Base-by-base conservation (phyloP, 1,139 yeast species). In the Candida frijolesensis region DNA sequence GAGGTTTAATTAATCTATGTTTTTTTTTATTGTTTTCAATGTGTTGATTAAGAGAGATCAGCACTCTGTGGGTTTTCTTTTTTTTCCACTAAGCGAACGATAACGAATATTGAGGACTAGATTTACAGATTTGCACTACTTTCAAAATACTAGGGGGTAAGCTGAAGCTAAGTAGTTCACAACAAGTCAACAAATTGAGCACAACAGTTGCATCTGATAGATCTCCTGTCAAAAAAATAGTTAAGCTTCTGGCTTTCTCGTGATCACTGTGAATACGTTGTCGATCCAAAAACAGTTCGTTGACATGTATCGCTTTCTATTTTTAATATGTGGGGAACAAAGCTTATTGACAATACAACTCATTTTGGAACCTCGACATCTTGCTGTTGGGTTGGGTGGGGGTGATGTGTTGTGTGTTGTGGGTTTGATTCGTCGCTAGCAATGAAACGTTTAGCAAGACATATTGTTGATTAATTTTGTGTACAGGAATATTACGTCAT, bases 81-180 rank as follows among this genome's bases (percentile, higher is more conserved):
- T 38, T 38, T 25, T 38, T 12, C 15, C 42, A n/a, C 16, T 19
- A 19, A 19, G 4, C 4, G 42, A 38, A 22, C 42, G 42, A 38
- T 38, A 38, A 38, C 42, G 16, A 38, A 38, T 2, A 12, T 12
- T 19, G 12, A 22, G 14, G 30, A 19, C 30, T 19, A 18, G 44
- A 33, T 42, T 27, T 18, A 42, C 44, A 29, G 27, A 42, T 33
- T 3, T 19, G 11, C 44, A 38, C 42, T 38, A 38, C 42, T 22
- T 19, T 38, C 11, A 18, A 34, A 18, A 34, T 7, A 34, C 19
- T 34, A 34, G 15, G 38, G 38, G 19, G 38, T 15, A 34, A 22
- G 6, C 14, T 30, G 14, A 25, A 25, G 7, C 8, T 6, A 4
- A 25, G 10, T 25, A 6, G 8, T 25, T 4, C 29, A 25, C 29